Evolutionary conservation across 495 filamentous ascomycete species (phyloP), one percentile per base, ranked within the genome.

Genomic region (Aspergillus nanangensis): DNA sequence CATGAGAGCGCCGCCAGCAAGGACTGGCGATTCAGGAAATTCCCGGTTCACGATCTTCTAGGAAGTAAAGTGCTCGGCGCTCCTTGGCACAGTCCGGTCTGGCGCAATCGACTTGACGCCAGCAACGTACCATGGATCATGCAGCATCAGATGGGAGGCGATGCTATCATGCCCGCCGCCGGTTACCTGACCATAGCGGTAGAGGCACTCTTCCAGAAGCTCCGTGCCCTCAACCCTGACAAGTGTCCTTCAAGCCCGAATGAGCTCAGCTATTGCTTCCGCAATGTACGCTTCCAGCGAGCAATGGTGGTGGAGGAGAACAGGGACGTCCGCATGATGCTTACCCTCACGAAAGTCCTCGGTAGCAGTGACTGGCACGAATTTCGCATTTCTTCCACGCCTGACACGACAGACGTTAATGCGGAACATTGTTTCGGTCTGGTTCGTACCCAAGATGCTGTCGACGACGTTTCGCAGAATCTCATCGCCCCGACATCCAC

Each of bases 11-110:
- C 23, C 4, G 34, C 72, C 15, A 67, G 53, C 21, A 50, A 62
- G 45, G 69, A 69, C 38, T 67, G 69, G 38, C 66, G 76, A 3
- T 55, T 67, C 29, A 69, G 73, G 41, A 62, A 67, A 7, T 70
- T 69, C 44, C 56, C 56, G 13, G 53, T 60, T 20, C 73, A 72
- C 51, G 62, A 66, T 14, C 47, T 75, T 1, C 56, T 79, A 0
- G 75, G 75, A 1, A 49, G 47, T 3, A 47, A 63, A 20, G 60
- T 65, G 1, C 50, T 66, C 11, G 71, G 56, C 43, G 62, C 57
- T 1, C 55, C 55, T n/a, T 52, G 60, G 8, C 47, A 61, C 1
- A 58, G 66, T 9, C 72, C 70, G 2, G 9, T 9, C 11, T 38
- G 35, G 35, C n/a, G 17, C n/a, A 38, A 38, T 11, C 9, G 9